These are phyloP conservation scores for Plasmodium malariae DNA, from an alignment of 169 alveolate species.

Conservation along the genomic window DNA sequence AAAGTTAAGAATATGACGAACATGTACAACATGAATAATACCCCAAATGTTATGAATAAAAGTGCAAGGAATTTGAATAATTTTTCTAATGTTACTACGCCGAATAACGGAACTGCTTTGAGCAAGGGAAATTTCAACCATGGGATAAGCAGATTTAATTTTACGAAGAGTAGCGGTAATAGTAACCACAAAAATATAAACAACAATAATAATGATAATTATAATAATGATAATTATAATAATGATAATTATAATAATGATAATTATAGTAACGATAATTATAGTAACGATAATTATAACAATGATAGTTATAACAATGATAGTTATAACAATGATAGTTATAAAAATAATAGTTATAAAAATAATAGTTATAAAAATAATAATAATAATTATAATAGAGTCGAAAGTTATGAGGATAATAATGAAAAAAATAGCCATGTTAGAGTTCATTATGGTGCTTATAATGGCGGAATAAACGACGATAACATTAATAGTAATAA, in stretches of 20 bases:
- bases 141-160: background rate
- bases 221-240: background rate
- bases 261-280: background rate
- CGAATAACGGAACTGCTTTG: no score
- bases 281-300: no score
- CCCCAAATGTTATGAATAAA: no score
- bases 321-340: background rate
- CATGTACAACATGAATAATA: no score
- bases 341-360: background rate
- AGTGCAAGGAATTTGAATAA: no score
- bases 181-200: background rate
- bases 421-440: background rate
- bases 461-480: no score
- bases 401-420: background rate
- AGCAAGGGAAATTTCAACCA: no score
- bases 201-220: background rate
- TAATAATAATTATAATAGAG: background rate
- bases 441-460: background rate
- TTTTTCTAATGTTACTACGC: no score
- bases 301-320: no score
- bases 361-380: slow-evolving; percentile 1
- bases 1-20: no score
- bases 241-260: background rate
- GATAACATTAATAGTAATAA: background rate
- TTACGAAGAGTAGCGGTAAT: background rate